These are phyloP conservation scores for Spironucleus salmonicida DNA, from an alignment of 208 protist species.

Conservation along the genomic window DNA sequence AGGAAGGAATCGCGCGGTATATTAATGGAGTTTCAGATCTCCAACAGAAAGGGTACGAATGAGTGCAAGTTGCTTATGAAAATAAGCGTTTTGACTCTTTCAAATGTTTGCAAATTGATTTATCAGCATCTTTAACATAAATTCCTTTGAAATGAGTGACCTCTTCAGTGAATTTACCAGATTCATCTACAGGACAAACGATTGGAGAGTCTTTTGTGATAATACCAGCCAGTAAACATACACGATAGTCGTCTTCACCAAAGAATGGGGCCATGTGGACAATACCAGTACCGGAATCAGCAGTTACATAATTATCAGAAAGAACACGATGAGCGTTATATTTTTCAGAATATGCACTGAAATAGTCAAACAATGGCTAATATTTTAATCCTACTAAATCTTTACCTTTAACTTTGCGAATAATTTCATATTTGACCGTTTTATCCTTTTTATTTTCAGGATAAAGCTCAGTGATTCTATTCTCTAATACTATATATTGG, in stretches of 20 bases:
- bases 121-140: conserved; percentile 89
- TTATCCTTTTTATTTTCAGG: conserved; percentile 25
- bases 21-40: conserved; percentile 88
- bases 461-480: conserved; percentile 46
- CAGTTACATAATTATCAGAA: conserved; percentile 81
- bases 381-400: conserved; percentile 24
- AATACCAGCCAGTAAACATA: conserved; percentile 75
- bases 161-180: conserved; percentile 76
- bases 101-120: conserved; percentile 72
- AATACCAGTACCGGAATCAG: conserved; percentile 89
- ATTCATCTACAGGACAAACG: conserved; percentile 91
- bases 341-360: background rate
- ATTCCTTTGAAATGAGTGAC: conserved; percentile 69
- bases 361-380: conserved; percentile 32
- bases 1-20: conserved; percentile 80
- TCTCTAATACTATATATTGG: conserved; percentile 49
- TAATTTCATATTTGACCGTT: conserved; percentile 8
- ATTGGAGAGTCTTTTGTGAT: conserved; percentile 59
- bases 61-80: conserved; percentile 62
- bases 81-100: conserved; percentile 71
- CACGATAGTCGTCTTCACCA: conserved; percentile 92
- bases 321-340: conserved; percentile 69
- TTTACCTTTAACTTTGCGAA: conserved; percentile 36
- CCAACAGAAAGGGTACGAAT: conserved; percentile 99
- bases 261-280: conserved; percentile 96